Percentiles rank a stretch among this genome's conserved stretches.
These are phyloP conservation scores for Helicocarpus griseus DNA, from an alignment of 2,329 filamentous ascomycete species.

Conservation along the genomic window DNA sequence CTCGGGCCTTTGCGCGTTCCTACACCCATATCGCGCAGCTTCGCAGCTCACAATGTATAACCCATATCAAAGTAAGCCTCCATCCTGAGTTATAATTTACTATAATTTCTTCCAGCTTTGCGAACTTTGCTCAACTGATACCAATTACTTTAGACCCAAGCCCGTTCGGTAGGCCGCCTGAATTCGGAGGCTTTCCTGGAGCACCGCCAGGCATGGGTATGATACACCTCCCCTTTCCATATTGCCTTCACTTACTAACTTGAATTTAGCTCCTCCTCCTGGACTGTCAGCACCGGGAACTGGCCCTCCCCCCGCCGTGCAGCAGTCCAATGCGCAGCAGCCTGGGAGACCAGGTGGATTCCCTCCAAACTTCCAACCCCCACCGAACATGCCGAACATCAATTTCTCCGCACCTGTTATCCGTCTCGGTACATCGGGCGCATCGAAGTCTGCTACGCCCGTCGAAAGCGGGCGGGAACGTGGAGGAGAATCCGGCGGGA, in stretches of 20 bases:
- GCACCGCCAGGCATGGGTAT: slow-evolving; percentile 75
- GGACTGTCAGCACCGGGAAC: slow-evolving; percentile 74
- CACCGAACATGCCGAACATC: slow-evolving; percentile 89
- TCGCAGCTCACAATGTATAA: slow-evolving; percentile 32
- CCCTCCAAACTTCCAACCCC: slow-evolving; percentile 76
- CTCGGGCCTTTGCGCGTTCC: neutral
- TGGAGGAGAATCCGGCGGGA: slow-evolving; percentile 34
- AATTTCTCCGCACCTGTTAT: slow-evolving; percentile 98
- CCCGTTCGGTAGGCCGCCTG: slow-evolving; percentile 65
- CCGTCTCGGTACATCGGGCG: slow-evolving; percentile 67
- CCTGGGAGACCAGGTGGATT: slow-evolving; percentile 72
- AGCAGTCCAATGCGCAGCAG: slow-evolving; percentile 62
- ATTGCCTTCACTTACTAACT: slow-evolving; percentile 6
- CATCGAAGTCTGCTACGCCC: slow-evolving; percentile 48
- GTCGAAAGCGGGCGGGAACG: slow-evolving; percentile 36
- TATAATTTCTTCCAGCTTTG: neutral
- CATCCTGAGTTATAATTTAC: neutral
- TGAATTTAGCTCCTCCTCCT: slow-evolving; percentile 57
- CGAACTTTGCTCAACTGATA: slow-evolving; percentile 8
- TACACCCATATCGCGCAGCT: neutral
- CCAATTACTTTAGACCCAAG: slow-evolving; percentile 22
- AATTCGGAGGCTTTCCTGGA: slow-evolving; percentile 62
- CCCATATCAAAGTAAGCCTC: slow-evolving; percentile 32
- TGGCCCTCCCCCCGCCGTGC: slow-evolving; percentile 66
- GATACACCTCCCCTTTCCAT: slow-evolving; percentile 2